Percentiles rank a stretch among this genome's conserved stretches.
phyloP scores from a whole-genome alignment of 441 rosid species.

The Adansonia rubrostipa region DNA sequence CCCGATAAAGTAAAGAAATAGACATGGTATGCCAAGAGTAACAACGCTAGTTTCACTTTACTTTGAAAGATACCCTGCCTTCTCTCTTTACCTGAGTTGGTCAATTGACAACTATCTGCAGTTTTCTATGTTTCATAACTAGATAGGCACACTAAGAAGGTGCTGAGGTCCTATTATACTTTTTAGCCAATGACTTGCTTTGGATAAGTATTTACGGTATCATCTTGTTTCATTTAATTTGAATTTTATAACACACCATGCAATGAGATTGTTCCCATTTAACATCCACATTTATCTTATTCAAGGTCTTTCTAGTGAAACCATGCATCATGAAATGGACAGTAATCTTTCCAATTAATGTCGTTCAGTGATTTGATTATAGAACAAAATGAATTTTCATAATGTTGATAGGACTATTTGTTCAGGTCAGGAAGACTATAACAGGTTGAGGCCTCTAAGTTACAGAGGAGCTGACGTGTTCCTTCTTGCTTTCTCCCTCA shows the following conservation, averaged over 20 bases:
- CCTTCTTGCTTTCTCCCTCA: slow-evolving; percentile 80
- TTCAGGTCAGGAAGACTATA: slow-evolving; percentile 85
- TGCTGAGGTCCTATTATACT: background rate
- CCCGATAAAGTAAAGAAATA: background rate
- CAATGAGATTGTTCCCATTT: background rate
- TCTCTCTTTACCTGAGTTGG: background rate
- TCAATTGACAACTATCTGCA: background rate
- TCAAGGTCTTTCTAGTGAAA: background rate
- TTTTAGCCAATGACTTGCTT: background rate
- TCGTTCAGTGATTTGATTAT: too few species aligned
- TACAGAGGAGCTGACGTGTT: slow-evolving; percentile 83
- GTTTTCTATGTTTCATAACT: background rate
- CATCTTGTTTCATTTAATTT: background rate
- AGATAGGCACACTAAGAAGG: background rate
- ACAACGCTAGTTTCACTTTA: background rate
- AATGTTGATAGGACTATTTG: background rate
- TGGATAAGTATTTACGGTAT: background rate
- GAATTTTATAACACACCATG: slow-evolving; percentile 14
- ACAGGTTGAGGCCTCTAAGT: slow-evolving; percentile 78
- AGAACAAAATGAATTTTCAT: background rate
- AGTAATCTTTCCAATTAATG: background rate
- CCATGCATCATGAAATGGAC: too few species aligned
- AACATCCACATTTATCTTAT: background rate
- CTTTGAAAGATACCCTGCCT: slow-evolving; percentile 1
- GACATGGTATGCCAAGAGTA: background rate